A percentile compares a stretch with the other conserved stretches of the same genome.
Evolutionary conservation across 768 basidiomycete genomes (phyloP).

Genomic region (Antrodiella citrinella): DNA sequence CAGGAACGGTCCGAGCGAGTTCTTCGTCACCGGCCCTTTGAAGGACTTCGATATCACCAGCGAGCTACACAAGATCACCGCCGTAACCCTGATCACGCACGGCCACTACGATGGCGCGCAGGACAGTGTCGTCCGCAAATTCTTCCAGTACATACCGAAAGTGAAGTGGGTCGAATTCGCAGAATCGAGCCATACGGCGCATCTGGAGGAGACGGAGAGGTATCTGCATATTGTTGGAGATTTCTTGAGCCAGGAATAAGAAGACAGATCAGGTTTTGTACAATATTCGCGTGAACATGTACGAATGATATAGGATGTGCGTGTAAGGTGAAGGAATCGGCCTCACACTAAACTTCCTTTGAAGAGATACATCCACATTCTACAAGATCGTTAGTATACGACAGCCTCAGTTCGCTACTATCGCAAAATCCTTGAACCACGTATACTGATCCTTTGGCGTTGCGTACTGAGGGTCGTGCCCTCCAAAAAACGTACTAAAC

Average conservation of each 20-base stretch:
- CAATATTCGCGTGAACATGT: no score
- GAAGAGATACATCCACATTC: no score
- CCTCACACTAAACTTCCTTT: no score
- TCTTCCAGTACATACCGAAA: constrained; percentile 29
- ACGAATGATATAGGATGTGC: no score
- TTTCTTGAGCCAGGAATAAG: constrained; percentile 19
- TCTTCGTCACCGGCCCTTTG: constrained; percentile 31
- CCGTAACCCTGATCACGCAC: constrained; percentile 28
- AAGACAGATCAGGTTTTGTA: not conserved
- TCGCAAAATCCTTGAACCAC: constrained; percentile 67
- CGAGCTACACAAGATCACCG: constrained; percentile 32
- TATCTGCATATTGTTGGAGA: constrained; percentile 30
- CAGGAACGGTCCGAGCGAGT: constrained; percentile 27
- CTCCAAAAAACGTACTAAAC: constrained; percentile 69
- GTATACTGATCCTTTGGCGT: constrained; percentile 68
- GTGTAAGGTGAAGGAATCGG: no score
- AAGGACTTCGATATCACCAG: constrained; percentile 41
- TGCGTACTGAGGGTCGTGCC: constrained; percentile 56
- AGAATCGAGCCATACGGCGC: constrained; percentile 36
- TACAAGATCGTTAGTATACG: no score
- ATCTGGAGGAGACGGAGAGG: constrained; percentile 33
- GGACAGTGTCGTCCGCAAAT: constrained; percentile 29
- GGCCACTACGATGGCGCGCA: constrained; percentile 33
- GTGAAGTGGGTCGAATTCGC: constrained; percentile 39
- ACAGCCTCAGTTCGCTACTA: constrained; percentile 24